Base-by-base conservation (phyloP, 2,329 filamentous ascomycete genomes). In the Cryphonectria radicalis region DNA sequence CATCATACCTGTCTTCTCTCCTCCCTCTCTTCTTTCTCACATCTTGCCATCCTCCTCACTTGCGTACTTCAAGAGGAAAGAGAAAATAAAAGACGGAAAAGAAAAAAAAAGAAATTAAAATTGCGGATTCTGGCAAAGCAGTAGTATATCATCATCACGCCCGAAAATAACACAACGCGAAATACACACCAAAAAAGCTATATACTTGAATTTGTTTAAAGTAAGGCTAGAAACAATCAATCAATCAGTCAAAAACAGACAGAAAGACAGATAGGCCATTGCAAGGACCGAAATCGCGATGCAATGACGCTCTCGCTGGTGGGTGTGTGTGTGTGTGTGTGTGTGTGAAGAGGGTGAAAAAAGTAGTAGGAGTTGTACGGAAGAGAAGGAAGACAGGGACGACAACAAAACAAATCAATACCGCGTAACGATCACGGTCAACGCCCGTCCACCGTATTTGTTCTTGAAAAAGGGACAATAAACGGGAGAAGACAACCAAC, bases 291-390 rank as follows among this genome's bases (percentile, higher is more conserved):
- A 50, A 50, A 50, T 13, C 5, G 59, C 59, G 32, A 62, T 62
- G 59, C 59, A 62, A 62, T 62, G 32, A 62, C 59, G 59, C 59
- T 62, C 32, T 50, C 46, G 46, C 46, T 50, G 46, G 46, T 50
- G 32, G 10, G 28, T 28, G 28, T 28, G 28, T 28, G 32, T 22
- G 28, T 28, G 28, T 28, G 32, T 22, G 28, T 32, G 32, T 22
- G 32, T 32, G 32, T 32, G 32, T 32, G 28, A 32, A 62, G 28
- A 62, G 59, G 59, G 4, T 22, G n/a, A 40, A 7, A 62, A 40
- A 4, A 3, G 19, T 4, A 32, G 32, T 32, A 32, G 3, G 32
- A 7, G 55, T 25, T 57, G n/a, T 57, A 17, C 10, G 53, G 28
- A 40, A 10, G 19, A 14, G n/a, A 40, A 25, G 4, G 5, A 62